phyloP scores from a whole-genome alignment of 208 protist genomes.

The Leishmania tarentolae region DNA sequence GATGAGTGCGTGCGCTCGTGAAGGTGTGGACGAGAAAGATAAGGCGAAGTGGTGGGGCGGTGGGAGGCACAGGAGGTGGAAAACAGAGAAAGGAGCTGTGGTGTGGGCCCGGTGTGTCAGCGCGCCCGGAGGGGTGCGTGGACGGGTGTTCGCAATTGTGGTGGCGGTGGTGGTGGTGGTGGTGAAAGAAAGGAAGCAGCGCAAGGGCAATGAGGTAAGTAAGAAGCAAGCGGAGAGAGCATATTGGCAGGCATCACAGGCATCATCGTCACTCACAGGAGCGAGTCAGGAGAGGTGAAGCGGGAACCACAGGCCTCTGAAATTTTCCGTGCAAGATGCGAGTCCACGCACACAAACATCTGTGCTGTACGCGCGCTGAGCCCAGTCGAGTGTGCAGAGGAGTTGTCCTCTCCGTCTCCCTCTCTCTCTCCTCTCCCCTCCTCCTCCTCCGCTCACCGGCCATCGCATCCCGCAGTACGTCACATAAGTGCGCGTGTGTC shows the following conservation, averaged over 20 bases:
- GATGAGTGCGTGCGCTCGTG: conserved; percentile 3
- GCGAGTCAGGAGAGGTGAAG: background rate
- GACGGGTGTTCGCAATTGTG: background rate
- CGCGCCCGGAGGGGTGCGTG: background rate
- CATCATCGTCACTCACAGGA: background rate
- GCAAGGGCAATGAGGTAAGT: background rate
- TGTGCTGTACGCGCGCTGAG: background rate
- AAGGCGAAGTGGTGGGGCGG: background rate
- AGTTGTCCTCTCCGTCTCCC: background rate
- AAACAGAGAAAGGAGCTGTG: background rate
- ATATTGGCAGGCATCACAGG: background rate
- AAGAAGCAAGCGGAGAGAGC: background rate
- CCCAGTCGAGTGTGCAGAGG: background rate
- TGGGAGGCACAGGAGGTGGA: background rate
- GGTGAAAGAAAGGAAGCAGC: background rate
- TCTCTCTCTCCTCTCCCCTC: background rate
- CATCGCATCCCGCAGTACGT: background rate
- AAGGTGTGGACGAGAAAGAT: conserved; percentile 12
- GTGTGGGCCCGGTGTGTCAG: background rate
- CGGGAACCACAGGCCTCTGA: background rate
- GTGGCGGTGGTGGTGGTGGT: background rate
- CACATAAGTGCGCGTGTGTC: background rate
- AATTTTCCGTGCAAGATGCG: too few relatives aligned
- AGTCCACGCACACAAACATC: background rate
- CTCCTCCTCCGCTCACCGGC: background rate